A percentile compares a stretch with the other conserved stretches of the same genome.
Conservation (phyloP, 352 stramenopile species). For the Phytophthora vignae region DNA sequence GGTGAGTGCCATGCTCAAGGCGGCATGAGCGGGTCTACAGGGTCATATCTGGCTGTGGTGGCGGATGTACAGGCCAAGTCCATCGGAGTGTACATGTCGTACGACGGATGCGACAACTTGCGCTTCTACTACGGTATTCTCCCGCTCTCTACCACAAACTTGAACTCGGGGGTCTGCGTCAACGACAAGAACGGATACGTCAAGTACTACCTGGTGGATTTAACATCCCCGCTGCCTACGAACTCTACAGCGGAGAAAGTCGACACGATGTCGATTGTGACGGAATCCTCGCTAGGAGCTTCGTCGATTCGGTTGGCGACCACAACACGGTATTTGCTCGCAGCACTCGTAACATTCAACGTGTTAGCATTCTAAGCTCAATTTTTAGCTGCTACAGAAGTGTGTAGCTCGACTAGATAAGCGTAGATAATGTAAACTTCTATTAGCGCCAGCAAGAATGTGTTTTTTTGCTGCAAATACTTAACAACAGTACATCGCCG, state of each 20-base stretch:
- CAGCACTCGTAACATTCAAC: background rate
- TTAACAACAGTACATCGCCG: too few relatives aligned
- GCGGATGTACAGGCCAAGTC: background rate
- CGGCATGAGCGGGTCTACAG: background rate
- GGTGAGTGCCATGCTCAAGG: background rate
- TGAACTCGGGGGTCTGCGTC: background rate
- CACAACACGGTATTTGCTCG: background rate
- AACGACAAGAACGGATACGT: background rate
- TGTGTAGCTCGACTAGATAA: too few relatives aligned
- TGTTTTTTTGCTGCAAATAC: too few relatives aligned
- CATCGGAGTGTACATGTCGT: background rate
- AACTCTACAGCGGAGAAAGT: background rate
- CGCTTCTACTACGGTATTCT: conserved; percentile 1
- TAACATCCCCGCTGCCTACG: background rate
- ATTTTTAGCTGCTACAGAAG: too few relatives aligned
- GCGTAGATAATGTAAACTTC: too few relatives aligned
- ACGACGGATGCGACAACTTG: background rate
- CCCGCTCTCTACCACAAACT: background rate
- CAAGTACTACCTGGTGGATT: background rate
- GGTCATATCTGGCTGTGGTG: background rate
- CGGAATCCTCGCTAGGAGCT: background rate
- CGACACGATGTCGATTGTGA: background rate
- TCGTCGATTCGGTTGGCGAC: background rate
- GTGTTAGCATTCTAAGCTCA: too few relatives aligned
- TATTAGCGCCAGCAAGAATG: too few relatives aligned